phyloP scores from a whole-genome alignment of 768 basidiomycete species.

The Auricularia auricula-judae region DNA sequence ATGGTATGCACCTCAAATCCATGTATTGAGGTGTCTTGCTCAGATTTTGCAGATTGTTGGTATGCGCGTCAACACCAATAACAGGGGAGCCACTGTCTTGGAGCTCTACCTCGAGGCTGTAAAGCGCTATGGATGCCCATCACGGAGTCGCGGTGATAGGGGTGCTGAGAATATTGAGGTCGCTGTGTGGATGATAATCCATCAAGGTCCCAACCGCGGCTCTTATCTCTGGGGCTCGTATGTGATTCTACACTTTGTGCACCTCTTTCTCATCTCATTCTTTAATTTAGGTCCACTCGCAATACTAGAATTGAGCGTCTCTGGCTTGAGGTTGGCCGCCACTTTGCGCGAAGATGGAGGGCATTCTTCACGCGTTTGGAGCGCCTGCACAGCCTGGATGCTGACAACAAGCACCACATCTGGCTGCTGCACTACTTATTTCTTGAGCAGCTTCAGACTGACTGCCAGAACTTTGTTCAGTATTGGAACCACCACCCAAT shows the following conservation, averaged over 20 bases:
- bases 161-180: neutral
- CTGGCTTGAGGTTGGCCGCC: slow-evolving; percentile 10
- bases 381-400: slow-evolving; percentile 6
- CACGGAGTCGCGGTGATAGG: neutral
- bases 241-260: neutral
- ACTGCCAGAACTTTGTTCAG: slow-evolving; percentile 8
- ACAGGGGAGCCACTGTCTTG: neutral
- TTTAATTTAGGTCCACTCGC: slow-evolving; percentile 7
- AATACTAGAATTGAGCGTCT: slow-evolving; percentile 12
- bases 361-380: slow-evolving; percentile 11
- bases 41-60: neutral
- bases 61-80: neutral
- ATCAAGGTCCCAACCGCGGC: neutral
- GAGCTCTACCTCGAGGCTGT: neutral
- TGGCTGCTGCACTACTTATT: slow-evolving; percentile 12
- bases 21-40: neutral
- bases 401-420: slow-evolving; percentile 7
- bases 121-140: neutral
- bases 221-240: neutral
- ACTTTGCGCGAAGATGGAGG: slow-evolving; percentile 10
- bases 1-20: neutral
- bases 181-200: neutral
- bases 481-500: slow-evolving; percentile 15
- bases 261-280: neutral
- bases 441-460: slow-evolving; percentile 9